phyloP scores from a whole-genome alignment of 495 filamentous ascomycete species.

The Neurospora sp. region DNA sequence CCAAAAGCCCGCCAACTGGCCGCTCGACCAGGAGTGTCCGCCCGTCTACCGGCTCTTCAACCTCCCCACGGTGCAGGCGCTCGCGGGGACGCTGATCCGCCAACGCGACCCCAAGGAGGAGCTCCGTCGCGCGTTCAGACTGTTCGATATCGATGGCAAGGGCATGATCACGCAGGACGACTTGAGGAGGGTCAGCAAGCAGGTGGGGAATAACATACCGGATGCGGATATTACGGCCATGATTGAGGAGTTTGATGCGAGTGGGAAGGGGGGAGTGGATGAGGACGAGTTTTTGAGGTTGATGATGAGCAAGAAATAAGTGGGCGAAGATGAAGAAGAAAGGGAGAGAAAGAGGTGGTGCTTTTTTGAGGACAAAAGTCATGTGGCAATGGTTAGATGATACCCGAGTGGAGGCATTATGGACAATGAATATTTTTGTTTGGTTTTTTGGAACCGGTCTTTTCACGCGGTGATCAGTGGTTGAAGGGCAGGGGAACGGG shows the following conservation, averaged over 20 bases:
- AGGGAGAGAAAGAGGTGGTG: not conserved
- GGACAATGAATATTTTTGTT: not conserved
- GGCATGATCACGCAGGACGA: constrained; percentile 81
- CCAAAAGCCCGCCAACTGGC: constrained; percentile 24
- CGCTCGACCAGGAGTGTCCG: constrained; percentile 26
- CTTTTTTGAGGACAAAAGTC: not conserved
- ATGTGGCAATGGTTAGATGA: not conserved
- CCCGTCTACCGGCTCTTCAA: constrained; percentile 26
- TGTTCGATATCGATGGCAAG: constrained; percentile 70
- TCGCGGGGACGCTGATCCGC: constrained; percentile 71
- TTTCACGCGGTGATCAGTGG: not conserved
- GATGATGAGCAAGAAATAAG: constrained; percentile 25
- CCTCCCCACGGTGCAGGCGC: constrained; percentile 51
- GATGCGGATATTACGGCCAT: constrained; percentile 90
- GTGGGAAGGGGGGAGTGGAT: constrained; percentile 81
- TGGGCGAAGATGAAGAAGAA: not conserved
- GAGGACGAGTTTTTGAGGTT: constrained; percentile 73
- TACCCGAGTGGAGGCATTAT: not conserved
- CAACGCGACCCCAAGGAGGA: constrained; percentile 82
- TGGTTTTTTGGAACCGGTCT: not conserved
- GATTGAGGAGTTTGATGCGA: constrained; percentile 98
- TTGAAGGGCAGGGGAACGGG: not conserved
- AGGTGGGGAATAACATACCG: constrained; percentile 82
- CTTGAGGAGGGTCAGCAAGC: constrained; percentile 74
- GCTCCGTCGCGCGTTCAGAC: constrained; percentile 79